Evolutionary conservation across 345 rosid species (phyloP).

Genomic region (Rhodomyrtus tomentosa): DNA sequence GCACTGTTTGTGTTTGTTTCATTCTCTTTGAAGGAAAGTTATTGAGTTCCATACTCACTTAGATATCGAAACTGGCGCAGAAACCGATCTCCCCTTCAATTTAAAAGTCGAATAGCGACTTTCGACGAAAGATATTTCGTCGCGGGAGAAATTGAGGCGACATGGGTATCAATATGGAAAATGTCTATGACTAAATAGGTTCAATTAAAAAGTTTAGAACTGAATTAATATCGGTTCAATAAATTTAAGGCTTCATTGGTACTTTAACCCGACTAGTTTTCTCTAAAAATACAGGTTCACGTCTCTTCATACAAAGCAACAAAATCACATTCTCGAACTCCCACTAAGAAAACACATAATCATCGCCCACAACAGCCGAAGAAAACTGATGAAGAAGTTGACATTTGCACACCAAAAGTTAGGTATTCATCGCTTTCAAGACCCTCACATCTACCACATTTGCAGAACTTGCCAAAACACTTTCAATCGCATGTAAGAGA

Average conservation of each 20-base stretch:
- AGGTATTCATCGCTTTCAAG: background rate
- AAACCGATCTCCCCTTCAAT: too few species aligned
- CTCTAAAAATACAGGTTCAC: background rate
- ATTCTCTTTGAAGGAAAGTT: too few species aligned
- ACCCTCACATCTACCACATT: background rate
- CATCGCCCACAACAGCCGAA: background rate
- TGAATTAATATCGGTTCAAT: accelerated
- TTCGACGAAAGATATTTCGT: too few species aligned
- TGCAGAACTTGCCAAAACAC: background rate
- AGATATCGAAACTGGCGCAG: too few species aligned
- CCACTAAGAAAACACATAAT: background rate
- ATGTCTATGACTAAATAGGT: background rate
- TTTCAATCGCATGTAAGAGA: background rate
- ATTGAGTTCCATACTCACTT: too few species aligned
- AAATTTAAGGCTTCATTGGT: background rate
- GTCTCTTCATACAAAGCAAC: background rate
- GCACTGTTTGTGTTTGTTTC: too few species aligned
- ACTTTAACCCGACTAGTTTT: background rate
- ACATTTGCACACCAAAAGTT: background rate
- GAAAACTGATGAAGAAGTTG: background rate
- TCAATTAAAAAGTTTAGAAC: accelerated
- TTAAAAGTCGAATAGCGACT: too few species aligned
- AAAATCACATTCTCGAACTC: background rate
- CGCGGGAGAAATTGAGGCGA: too few species aligned
- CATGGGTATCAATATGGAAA: too few species aligned